Conservation (phyloP, 345 rosid genomes). For the Moricandia moricandioides region DNA sequence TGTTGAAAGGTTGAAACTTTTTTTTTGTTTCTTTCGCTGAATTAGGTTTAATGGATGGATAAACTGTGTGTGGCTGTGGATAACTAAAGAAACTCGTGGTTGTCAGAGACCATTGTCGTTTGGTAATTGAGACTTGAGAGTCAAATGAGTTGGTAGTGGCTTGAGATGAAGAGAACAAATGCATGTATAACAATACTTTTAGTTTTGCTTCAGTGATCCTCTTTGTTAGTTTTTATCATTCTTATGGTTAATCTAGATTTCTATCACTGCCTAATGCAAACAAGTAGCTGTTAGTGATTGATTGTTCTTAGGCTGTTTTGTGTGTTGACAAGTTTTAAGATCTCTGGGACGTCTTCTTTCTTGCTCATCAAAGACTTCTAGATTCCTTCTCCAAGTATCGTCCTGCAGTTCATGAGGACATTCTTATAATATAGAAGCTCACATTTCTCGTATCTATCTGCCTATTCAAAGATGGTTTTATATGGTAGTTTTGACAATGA, state of each 20-base stretch:
- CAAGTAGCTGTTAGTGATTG: background rate
- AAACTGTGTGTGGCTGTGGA: constrained; percentile 33
- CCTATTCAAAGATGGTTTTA: background rate
- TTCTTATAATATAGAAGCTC: background rate
- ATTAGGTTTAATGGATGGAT: constrained; percentile 17
- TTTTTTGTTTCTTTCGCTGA: background rate
- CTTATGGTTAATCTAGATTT: background rate
- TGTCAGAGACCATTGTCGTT: background rate
- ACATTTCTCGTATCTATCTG: background rate
- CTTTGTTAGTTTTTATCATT: background rate
- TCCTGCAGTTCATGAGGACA: background rate
- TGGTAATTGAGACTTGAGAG: background rate
- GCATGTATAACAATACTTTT: background rate
- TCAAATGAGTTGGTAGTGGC: background rate
- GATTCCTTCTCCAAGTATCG: background rate
- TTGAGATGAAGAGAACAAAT: background rate
- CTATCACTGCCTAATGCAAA: background rate
- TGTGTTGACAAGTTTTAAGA: background rate
- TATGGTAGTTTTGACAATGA: background rate
- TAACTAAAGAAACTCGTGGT: background rate
- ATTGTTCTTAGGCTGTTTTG: background rate
- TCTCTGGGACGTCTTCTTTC: background rate
- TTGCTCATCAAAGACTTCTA: background rate
- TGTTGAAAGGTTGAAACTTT: background rate
- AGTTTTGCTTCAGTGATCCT: background rate